These are phyloP conservation scores for Diaporthe eres DNA, from an alignment of 2,329 filamentous ascomycete species.

Conservation along the genomic window DNA sequence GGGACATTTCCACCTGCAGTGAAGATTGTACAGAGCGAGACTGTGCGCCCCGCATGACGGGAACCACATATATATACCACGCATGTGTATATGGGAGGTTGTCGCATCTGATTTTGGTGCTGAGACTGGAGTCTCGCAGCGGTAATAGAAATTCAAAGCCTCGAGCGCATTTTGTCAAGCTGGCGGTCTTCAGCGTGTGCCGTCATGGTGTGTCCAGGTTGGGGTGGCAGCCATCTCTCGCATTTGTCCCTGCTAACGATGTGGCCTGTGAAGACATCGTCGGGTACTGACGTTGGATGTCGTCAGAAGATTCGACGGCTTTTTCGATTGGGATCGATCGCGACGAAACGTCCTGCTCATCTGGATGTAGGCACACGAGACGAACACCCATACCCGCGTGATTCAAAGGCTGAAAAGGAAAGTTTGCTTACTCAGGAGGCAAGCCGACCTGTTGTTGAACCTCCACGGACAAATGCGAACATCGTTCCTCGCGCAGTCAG, in stretches of 20 bases:
- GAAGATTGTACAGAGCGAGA: background rate
- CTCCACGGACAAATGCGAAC: background rate
- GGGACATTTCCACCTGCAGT: background rate
- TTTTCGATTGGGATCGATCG: background rate
- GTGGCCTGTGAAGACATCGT: too few species aligned
- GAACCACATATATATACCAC: background rate
- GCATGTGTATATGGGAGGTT: constrained; percentile 26
- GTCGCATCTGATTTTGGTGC: background rate
- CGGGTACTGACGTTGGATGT: too few species aligned
- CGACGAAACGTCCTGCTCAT: background rate
- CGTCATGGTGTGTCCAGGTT: background rate
- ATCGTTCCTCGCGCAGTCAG: background rate
- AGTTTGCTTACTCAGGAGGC: background rate
- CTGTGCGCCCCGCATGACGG: background rate
- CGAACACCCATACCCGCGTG: background rate
- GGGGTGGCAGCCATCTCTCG: background rate
- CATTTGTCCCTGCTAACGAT: background rate
- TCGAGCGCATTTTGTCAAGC: background rate
- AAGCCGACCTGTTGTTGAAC: background rate
- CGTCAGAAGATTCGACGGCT: background rate
- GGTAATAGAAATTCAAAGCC: constrained; percentile 5
- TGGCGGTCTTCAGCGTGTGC: background rate
- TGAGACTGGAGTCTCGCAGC: constrained; percentile 7
- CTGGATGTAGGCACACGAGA: background rate
- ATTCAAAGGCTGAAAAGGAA: background rate